A percentile compares a stretch with the other conserved stretches of the same genome.
phyloP scores from a whole-genome alignment of 768 basidiomycete species.

The Sarcodon aspratus region DNA sequence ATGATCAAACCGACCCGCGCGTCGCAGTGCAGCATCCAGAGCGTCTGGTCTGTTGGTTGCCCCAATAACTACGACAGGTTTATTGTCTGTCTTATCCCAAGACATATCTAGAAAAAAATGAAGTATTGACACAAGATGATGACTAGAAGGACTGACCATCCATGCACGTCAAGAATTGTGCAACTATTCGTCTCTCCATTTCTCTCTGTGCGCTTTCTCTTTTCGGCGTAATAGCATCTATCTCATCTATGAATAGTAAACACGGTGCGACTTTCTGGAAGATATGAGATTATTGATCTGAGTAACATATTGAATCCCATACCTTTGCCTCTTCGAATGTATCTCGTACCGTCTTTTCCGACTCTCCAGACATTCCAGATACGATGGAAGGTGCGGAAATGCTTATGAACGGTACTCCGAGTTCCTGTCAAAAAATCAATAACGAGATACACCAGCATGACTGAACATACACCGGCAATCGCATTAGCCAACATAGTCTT shows the following conservation, averaged over 20 bases:
- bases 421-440: constrained; percentile 43
- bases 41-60: constrained; percentile 96
- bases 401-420: constrained; percentile 85
- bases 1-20: constrained; percentile 93
- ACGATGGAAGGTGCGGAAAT: constrained; percentile 95
- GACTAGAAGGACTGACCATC: constrained; percentile 52
- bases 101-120: constrained; percentile 59
- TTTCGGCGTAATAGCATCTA: constrained; percentile 96
- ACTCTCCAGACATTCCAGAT: constrained; percentile 97
- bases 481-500: constrained; percentile 93
- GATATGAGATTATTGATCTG: neutral
- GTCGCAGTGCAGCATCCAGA: constrained; percentile 82
- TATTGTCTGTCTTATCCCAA: constrained; percentile 90
- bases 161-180: constrained; percentile 97
- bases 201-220: constrained; percentile 96
- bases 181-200: constrained; percentile 96
- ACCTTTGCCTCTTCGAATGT: constrained; percentile 98
- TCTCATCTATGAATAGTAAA: constrained; percentile 93
- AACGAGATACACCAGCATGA: neutral
- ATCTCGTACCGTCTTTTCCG: constrained; percentile 91
- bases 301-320: constrained; percentile 5
- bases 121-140: neutral
- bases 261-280: constrained; percentile 80
- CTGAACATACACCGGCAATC: constrained; percentile 73
- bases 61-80: constrained; percentile 88